Evolutionary conservation across 441 rosid genomes (phyloP).

Genomic region (Jatropha podagrica): DNA sequence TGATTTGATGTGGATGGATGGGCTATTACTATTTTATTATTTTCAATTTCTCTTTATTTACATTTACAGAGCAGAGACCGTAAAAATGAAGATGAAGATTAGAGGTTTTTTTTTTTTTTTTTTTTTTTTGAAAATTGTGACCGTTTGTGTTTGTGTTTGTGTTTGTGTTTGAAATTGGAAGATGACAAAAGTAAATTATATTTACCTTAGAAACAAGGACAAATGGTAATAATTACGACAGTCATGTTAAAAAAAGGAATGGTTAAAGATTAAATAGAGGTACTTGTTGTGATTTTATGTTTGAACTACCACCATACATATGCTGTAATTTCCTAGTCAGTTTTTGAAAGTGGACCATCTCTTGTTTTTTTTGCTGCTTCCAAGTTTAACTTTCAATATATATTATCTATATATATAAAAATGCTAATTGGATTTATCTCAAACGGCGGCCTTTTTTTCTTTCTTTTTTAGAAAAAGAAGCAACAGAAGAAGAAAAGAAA

Average conservation of each 20-base stretch:
- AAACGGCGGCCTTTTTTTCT: too few relatives aligned
- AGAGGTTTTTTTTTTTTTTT: background rate
- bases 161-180: slow-evolving; percentile 9
- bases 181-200: slow-evolving; percentile 18
- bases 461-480: too few relatives aligned
- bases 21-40: too few relatives aligned
- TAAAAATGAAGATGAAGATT: background rate
- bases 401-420: too few relatives aligned
- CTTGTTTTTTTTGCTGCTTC: background rate
- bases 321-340: background rate
- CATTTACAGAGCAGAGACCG: too few relatives aligned
- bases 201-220: slow-evolving; percentile 15
- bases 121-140: too few relatives aligned
- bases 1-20: background rate
- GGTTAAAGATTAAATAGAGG: slow-evolving; percentile 19
- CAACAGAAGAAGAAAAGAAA: background rate
- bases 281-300: background rate
- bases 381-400: background rate
- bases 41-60: too few relatives aligned
- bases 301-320: slow-evolving; percentile 15
- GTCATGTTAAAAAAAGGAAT: slow-evolving; percentile 11
- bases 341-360: background rate
- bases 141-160: slow-evolving; percentile 4
- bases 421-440: too few relatives aligned
- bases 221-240: slow-evolving; percentile 22